Evolutionary conservation across 192 early-diverging fungal species (phyloP), one percentile per base, ranked within the genome.

Genomic region (Coemansia sp.): DNA sequence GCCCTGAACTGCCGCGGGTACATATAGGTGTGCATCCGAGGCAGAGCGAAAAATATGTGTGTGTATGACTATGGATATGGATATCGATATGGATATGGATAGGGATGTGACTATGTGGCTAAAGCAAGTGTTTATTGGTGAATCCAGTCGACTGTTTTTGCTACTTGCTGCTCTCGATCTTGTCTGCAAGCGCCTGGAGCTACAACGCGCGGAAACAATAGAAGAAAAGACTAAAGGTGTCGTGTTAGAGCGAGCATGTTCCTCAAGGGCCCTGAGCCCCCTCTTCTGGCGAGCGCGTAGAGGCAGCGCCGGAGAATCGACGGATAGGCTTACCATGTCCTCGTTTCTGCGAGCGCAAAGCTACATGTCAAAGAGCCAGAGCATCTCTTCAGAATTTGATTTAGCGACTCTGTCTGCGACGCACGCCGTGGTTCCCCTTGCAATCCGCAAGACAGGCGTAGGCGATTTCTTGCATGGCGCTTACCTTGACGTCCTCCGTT

Each of bases 401-500:
- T n/a, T n/a, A n/a, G n/a, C 14, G 6, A 27, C 3, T 1, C 36
- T 6, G 2, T 7, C 46, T n/a, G 7, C 28, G 27, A 55, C 29
- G 39, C n/a, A 53, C 60, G 35, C 28, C 47, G 39, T 42, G 13
- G 9, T 13, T 42, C 9, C 49, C 30, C 28, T 32, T 8, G n/a
- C n/a, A n/a, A n/a, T n/a, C n/a, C n/a, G n/a, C n/a, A n/a, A n/a
- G n/a, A n/a, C n/a, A n/a, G n/a, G n/a, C n/a, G n/a, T n/a, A n/a
- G n/a, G n/a, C n/a, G n/a, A n/a, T n/a, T n/a, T n/a, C n/a, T n/a
- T n/a, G n/a, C n/a, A n/a, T n/a, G 16, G n/a, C 20, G 39, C 59
- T 49, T 62, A 67, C 65, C 67, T 71, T 71, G 2, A 78, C 75
- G 35, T 78, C 75, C 36, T 78, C 75, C 9, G 72, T 70, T 0